A percentile compares a stretch with the other conserved stretches of the same genome.
Conservation (phyloP, 495 filamentous ascomycete genomes). For the Durotheca rogersii region DNA sequence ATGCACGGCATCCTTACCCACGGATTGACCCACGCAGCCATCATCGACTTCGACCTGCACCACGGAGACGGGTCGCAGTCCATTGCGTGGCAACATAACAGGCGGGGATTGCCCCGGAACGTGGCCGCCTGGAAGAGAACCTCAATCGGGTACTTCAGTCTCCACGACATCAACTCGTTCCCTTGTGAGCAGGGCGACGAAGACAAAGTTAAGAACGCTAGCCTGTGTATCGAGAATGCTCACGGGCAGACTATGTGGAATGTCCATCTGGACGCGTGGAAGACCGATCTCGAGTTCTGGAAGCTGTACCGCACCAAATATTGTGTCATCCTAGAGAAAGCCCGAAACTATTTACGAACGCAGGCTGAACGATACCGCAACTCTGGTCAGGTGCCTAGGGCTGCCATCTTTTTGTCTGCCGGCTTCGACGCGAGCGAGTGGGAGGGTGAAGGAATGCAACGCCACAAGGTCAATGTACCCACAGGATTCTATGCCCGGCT, state of each 20-base stretch:
- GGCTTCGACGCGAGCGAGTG: slow-evolving; percentile 97
- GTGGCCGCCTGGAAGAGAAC: slow-evolving; percentile 72
- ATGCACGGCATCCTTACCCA: slow-evolving; percentile 79
- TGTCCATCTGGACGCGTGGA: slow-evolving; percentile 88
- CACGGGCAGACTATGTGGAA: slow-evolving; percentile 95
- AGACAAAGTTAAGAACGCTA: slow-evolving; percentile 88
- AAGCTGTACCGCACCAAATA: slow-evolving; percentile 77
- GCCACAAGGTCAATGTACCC: slow-evolving; percentile 91
- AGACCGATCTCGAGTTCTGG: slow-evolving; percentile 82
- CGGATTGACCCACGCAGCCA: slow-evolving; percentile 89
- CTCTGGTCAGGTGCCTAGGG: slow-evolving; percentile 60
- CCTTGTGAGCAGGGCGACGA: slow-evolving; percentile 88
- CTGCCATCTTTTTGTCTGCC: slow-evolving; percentile 89
- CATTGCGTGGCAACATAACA: slow-evolving; percentile 86
- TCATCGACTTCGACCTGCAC: slow-evolving; percentile 95
- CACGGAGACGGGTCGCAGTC: slow-evolving; percentile 95
- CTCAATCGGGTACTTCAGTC: slow-evolving; percentile 88
- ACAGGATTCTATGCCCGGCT: slow-evolving; percentile 94
- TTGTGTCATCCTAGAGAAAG: slow-evolving; percentile 71
- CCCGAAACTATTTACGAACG: slow-evolving; percentile 66
- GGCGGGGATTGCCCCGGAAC: slow-evolving; percentile 63
- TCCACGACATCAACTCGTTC: slow-evolving; percentile 97
- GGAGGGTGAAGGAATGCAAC: slow-evolving; percentile 89
- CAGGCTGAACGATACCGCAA: slow-evolving; percentile 64
- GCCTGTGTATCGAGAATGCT: slow-evolving; percentile 86